A percentile compares a stretch with the other conserved stretches of the same genome.
Evolutionary conservation across 2,329 filamentous ascomycete species (phyloP).

Genomic region (Colletotrichum somersetense): DNA sequence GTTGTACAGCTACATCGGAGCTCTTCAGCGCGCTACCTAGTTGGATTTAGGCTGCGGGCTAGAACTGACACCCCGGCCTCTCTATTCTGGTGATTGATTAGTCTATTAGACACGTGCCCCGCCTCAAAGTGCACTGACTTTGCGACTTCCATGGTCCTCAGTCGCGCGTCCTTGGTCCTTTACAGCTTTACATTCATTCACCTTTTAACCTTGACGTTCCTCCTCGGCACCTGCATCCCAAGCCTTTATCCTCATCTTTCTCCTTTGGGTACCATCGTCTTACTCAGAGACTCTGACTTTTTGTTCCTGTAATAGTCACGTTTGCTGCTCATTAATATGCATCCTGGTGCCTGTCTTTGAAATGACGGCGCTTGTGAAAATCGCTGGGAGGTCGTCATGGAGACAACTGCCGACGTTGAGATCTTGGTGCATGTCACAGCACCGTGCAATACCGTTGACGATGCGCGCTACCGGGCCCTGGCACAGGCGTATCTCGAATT

Average conservation of each 20-base stretch:
- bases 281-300: neutral
- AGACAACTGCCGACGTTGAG: constrained; percentile 55
- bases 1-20: constrained; percentile 23
- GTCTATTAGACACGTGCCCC: constrained; percentile 15
- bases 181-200: constrained; percentile 3
- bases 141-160: constrained; percentile 6
- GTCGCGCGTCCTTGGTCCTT: neutral
- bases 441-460: constrained; percentile 61
- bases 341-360: constrained; percentile 8
- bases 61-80: constrained; percentile 20
- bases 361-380: constrained; percentile 10
- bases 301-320: neutral
- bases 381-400: constrained; percentile 31
- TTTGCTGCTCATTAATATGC: neutral
- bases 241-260: neutral
- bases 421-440: constrained; percentile 69
- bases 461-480: constrained; percentile 62
- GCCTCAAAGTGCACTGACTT: constrained; percentile 37
- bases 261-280: neutral
- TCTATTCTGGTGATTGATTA: neutral
- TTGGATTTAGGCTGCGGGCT: constrained; percentile 27
- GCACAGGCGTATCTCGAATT: constrained; percentile 66
- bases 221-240: neutral
- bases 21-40: constrained; percentile 29
- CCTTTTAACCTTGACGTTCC: neutral